Evolutionary conservation across 768 basidiomycete species (phyloP), one percentile per base, ranked within the genome.

Genomic region (Cystobasidium tubakii): DNA sequence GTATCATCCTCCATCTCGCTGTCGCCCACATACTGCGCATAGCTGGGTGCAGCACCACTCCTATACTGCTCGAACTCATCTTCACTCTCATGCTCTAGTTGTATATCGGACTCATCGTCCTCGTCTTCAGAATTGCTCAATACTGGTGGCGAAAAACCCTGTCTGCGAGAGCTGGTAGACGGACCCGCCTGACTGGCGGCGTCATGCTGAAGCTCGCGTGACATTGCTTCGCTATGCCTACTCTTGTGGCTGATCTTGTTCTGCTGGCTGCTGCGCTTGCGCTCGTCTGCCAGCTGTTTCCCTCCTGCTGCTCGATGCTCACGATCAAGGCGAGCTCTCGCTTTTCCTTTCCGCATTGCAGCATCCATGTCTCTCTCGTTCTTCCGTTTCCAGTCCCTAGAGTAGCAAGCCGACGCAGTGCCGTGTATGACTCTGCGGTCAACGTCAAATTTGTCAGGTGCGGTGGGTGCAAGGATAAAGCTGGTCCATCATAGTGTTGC

Each of bases 1-100:
- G 3, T n/a, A 50, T 50, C 46, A 50, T 50, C 46, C 46, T 50
- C 46, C 46, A 50, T 17, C 4, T 50, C 46, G 46, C 46, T 50
- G n/a, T 50, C 46, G 12, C 46, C 46, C 21, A 50, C n/a, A 50
- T 50, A 50, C 46, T 50, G 46, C 7, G 46, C 46, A 50, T 50
- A 50, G 4, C 15, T 17, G 12, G 46, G 46, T 17, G 46, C 46
- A 50, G 46, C 21, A 21, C 46, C 46, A 50, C n/a, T 50, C n/a
- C 46, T 50, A n/a, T 50, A 50, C 46, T 50, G 46, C 46, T 50
- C 46, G 21, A 50, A 50, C 46, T 50, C 46, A 19, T 50, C 46
- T 50, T 50, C 46, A 50, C 46, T 50, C 21, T 50, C 46, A n/a
- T 50, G 46, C 46, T 50, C 10, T 4, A 50, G 21, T n/a, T 50